phyloP scores from a whole-genome alignment of 768 basidiomycete genomes.

The Cystofilobasidium ferigula region DNA sequence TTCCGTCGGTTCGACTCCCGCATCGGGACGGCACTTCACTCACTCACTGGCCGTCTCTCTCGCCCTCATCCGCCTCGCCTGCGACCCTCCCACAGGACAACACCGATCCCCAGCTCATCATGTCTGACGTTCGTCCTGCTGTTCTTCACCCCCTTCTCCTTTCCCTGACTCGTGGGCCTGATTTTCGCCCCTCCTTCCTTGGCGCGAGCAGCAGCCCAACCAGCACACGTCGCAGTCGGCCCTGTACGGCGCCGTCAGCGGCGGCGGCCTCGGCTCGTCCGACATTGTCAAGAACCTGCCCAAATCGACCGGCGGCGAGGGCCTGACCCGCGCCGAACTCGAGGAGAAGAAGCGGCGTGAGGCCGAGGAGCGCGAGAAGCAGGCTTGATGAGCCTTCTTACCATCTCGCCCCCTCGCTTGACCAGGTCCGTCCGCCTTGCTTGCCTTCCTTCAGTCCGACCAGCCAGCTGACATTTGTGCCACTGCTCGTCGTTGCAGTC shows the following conservation, averaged over 20 bases:
- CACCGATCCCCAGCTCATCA: background rate
- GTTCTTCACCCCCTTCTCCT: background rate
- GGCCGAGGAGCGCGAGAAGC: conserved; percentile 18
- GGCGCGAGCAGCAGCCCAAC: background rate
- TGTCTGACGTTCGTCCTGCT: conserved; percentile 7
- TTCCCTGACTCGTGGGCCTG: background rate
- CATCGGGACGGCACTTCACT: background rate
- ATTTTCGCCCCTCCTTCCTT: background rate
- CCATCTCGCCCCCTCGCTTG: background rate
- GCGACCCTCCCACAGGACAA: background rate
- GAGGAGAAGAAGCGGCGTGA: conserved; percentile 27
- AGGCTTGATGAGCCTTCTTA: background rate
- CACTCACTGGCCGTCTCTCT: too few species aligned
- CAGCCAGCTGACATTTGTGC: too few species aligned
- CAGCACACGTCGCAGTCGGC: background rate
- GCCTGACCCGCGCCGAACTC: conserved; percentile 29
- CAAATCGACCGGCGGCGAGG: conserved; percentile 26
- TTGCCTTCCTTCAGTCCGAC: too few species aligned
- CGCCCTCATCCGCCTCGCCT: background rate
- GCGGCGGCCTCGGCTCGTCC: conserved; percentile 28
- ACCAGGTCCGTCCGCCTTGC: too few species aligned
- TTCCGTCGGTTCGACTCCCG: too few species aligned
- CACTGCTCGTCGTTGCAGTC: too few species aligned
- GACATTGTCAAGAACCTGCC: conserved; percentile 27
- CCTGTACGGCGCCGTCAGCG: conserved; percentile 22